Base-by-base conservation (phyloP, 1,139 yeast genomes). In the Zygosaccharomyces sapae region DNA sequence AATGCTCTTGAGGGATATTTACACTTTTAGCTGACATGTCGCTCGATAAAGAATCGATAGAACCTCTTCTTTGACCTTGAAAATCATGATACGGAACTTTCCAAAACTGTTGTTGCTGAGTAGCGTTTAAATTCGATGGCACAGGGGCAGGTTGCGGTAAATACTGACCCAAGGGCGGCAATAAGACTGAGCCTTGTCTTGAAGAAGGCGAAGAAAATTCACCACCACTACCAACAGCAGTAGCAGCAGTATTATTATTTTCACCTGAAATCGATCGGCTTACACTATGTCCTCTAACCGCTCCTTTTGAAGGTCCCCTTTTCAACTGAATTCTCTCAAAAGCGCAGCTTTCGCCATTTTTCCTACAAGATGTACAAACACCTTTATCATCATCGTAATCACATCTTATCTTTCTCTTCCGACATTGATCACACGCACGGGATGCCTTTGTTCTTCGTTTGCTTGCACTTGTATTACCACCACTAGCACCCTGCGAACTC, bases 251-350 rank as follows among this genome's bases (percentile, higher is more conserved):
- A 38, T 13, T 41, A 38, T 63, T 53, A 2, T 52, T 29, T 12
- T 42, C 55, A 47, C 67, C 67, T 27, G 47, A 40, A n/a, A 43
- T 29, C 6, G 50, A 44, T 72, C 77, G 45, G 70, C 77, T 45
- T 65, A 57, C 42, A 34, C 44, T 36, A 19, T 42, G 45, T 10
- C 43, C 45, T 46, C 38, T 77, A 80, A 0, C 37, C 25, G 45
- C 71, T 75, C 48, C 55, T 60, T 83, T 84, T 1, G 85, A 75
- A 0, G 94, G 94, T 0, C 92, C 94, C 55, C 94, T 68, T 59
- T 84, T 85, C 63, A 84, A 64, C 0, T 89, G 92, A 1, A 82
- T 74, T 47, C 92, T 70, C 22, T 82, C 80, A 48, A 62, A 63
- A 8, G 62, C 55, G 43, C 67, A 63, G 12, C 47, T 50, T 30